phyloP scores from a whole-genome alignment of 495 filamentous ascomycete species.

The Immersiella caudata region DNA sequence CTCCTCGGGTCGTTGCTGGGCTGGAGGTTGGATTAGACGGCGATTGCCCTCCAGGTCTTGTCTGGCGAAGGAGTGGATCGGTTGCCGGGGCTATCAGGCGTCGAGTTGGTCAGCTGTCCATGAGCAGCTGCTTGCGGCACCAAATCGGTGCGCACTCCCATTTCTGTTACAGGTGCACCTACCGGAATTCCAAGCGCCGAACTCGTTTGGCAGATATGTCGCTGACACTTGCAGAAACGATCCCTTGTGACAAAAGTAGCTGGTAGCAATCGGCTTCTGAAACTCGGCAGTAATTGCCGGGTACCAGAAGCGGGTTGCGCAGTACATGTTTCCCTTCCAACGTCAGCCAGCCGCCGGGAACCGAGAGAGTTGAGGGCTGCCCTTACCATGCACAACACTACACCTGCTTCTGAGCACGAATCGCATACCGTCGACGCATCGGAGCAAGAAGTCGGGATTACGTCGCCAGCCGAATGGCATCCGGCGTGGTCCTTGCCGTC shows the following conservation, averaged over 20 bases:
- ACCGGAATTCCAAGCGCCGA: not conserved
- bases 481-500: conserved; percentile 4
- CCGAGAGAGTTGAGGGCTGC: too few relatives aligned
- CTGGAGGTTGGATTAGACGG: not conserved
- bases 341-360: too few relatives aligned
- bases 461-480: not conserved
- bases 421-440: not conserved
- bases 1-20: not conserved
- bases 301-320: conserved; percentile 1
- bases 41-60: not conserved
- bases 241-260: not conserved
- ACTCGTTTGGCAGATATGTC: not conserved
- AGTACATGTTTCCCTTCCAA: conserved; percentile 4
- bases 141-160: too few relatives aligned
- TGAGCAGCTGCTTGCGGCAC: too few relatives aligned
- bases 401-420: not conserved
- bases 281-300: not conserved
- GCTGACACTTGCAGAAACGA: not conserved
- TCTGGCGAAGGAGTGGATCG: not conserved
- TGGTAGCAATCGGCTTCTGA: not conserved
- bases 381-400: conserved; percentile 7
- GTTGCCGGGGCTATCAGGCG: not conserved
- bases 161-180: too few relatives aligned
- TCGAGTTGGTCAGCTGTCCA: too few relatives aligned
- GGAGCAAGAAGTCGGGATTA: not conserved